phyloP scores from a whole-genome alignment of 2,329 filamentous ascomycete genomes.

The Blastomyces parvus region DNA sequence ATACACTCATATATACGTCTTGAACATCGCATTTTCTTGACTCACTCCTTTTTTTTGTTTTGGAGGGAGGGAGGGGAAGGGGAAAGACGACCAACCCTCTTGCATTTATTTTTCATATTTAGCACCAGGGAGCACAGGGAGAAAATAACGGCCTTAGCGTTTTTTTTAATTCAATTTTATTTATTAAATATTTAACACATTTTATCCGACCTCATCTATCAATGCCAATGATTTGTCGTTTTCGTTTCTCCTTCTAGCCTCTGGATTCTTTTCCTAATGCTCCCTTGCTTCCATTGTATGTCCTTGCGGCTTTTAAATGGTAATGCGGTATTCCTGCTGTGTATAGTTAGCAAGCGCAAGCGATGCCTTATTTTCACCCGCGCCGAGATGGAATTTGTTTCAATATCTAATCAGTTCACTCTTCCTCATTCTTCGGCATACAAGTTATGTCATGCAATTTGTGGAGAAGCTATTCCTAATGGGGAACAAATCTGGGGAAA shows the following conservation, averaged over 20 bases:
- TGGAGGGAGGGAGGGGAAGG: no score
- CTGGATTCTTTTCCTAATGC: not conserved
- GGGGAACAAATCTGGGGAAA: not conserved
- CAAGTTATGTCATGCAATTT: no score
- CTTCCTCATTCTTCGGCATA: no score
- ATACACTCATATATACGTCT: not conserved
- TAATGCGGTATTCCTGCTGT: not conserved
- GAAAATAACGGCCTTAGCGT: not conserved
- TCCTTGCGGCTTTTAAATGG: not conserved
- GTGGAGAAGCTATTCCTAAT: no score
- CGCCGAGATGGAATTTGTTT: not conserved
- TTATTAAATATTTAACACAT: not conserved
- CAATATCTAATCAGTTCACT: not conserved
- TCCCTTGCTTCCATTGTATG: not conserved
- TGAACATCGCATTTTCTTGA: not conserved
- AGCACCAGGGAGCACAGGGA: not conserved
- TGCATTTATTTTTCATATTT: not conserved
- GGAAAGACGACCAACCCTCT: not conserved
- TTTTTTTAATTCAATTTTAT: not conserved
- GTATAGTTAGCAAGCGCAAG: not conserved
- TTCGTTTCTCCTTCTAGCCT: not conserved
- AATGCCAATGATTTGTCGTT: not conserved
- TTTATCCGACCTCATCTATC: not conserved
- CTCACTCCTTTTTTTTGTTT: not conserved
- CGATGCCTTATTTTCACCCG: not conserved